Conservation (phyloP, 805 yeast genomes). For the Barnettozyma sp. region DNA sequence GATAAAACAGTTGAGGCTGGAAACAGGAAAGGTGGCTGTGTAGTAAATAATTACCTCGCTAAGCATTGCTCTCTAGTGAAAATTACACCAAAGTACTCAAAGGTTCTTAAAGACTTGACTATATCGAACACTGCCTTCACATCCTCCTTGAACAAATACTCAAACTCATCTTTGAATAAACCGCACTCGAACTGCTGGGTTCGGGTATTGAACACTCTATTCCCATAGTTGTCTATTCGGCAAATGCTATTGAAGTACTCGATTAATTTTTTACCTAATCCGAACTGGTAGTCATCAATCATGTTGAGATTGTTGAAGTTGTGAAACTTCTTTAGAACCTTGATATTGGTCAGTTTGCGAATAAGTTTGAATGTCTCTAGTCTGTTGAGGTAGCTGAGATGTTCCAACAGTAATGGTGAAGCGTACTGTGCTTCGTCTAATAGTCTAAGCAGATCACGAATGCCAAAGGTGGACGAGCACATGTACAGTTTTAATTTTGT, state of each 20-base stretch:
- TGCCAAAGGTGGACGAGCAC: slow-evolving; percentile 2
- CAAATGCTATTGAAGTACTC: slow-evolving; percentile 16
- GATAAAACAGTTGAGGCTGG: too few relatives aligned
- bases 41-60: background rate
- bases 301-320: slow-evolving; percentile 8
- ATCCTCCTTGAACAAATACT: slow-evolving; percentile 9
- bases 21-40: too few relatives aligned
- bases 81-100: slow-evolving; percentile 9
- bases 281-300: slow-evolving; percentile 18
- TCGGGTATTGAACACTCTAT: background rate
- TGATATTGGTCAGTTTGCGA: slow-evolving; percentile 10
- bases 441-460: background rate
- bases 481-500: background rate
- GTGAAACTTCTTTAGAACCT: slow-evolving; percentile 11
- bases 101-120: slow-evolving; percentile 1
- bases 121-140: slow-evolving; percentile 3
- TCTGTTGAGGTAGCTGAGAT: slow-evolving; percentile 5
- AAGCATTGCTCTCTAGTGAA: slow-evolving; percentile 6
- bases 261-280: slow-evolving; percentile 11
- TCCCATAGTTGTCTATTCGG: slow-evolving; percentile 19
- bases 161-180: slow-evolving; percentile 8
- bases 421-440: slow-evolving; percentile 2
- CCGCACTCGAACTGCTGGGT: background rate
- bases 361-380: slow-evolving; percentile 7
- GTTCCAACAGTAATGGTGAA: background rate